Base-by-base conservation (phyloP, 2,329 filamentous ascomycete species). In the Hysterium pulicare region DNA sequence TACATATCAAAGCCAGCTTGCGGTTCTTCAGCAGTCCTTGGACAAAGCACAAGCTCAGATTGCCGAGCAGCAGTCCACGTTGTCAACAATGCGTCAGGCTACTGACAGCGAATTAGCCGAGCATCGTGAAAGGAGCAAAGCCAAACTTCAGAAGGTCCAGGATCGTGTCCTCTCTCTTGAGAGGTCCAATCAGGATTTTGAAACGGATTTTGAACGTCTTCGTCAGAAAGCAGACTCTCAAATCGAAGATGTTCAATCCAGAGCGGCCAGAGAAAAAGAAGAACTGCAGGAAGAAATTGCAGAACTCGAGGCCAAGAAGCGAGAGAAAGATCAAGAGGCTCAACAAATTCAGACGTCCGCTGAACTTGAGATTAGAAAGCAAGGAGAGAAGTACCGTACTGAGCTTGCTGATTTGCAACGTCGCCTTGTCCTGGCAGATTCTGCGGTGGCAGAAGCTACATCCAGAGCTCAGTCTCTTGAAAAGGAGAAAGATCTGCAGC, bases 381-480 rank as follows among this genome's bases (percentile, higher is more conserved):
- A 24, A 13, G n/a, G 24, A 30, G 35, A 38, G 20, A 41, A 50
- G 17, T 16, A 22, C 1, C 44, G 33, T 6, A 41, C 23, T 13
- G 41, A 53, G 10, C 23, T 53, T 4, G 37, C 49, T 5, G 40
- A 44, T n/a, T 30, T 50, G 13, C 40, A 33, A 16, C 33, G 36
- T 17, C 48, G 49, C 2, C 34, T 59, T 6, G 34, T 7, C 5
- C 19, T 47, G 16, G 42, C 48, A 9, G 50, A 53, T 9, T 26
- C 19, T 10, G 48, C 45, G 16, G 47, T 55, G n/a, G 35, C 44
- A 1, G 45, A 59, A 23, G 49, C 50, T 3, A 50, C 45, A 19
- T n/a, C 21, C 19, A 42, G 37, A 11, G 44, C 46, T 3, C 34
- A 45, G n/a, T 41, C 55, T 22, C 38, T 39, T 16, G 44, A 53